Conservation (phyloP, 768 basidiomycete species). For the Rhizopogon vesiculosus region DNA sequence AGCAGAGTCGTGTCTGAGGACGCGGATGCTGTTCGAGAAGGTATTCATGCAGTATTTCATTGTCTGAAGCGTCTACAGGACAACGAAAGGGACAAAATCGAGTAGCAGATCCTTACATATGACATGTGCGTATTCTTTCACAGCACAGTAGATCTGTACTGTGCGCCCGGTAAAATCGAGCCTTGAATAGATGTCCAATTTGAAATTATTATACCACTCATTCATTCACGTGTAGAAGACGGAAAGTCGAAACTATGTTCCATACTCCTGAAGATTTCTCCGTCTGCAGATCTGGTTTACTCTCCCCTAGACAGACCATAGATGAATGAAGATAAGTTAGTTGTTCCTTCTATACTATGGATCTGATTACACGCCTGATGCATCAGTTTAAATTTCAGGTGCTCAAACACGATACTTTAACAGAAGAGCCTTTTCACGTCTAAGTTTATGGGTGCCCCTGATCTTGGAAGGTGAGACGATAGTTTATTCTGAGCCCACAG, state of each 20-base stretch:
- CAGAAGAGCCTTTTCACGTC: not conserved
- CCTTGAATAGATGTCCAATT: not conserved
- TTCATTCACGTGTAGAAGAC: too few relatives aligned
- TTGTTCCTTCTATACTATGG: not conserved
- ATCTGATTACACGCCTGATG: not conserved
- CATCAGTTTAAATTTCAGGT: not conserved
- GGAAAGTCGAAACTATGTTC: too few relatives aligned
- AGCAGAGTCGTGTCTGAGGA: conserved; percentile 40
- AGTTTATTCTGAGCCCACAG: conserved; percentile 2
- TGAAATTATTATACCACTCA: too few relatives aligned
- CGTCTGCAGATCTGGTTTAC: too few relatives aligned
- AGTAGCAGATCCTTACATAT: not conserved
- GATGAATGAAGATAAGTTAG: too few relatives aligned
- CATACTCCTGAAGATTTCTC: too few relatives aligned
- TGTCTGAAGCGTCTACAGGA: conserved; percentile 30
- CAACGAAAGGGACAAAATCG: conserved; percentile 15
- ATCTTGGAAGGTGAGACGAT: not conserved
- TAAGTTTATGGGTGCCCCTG: not conserved
- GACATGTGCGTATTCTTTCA: not conserved
- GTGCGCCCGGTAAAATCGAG: too few relatives aligned
- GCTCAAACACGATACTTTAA: not conserved
- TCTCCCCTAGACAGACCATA: too few relatives aligned
- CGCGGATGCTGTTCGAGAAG: conserved; percentile 38
- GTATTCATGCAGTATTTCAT: conserved; percentile 39
- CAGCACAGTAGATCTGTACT: not conserved